Percentiles rank a stretch among this genome's conserved stretches.
These are phyloP conservation scores for Heterococcus sp. DNA, from an alignment of 108 stramenopile genomes.

Conservation along the genomic window DNA sequence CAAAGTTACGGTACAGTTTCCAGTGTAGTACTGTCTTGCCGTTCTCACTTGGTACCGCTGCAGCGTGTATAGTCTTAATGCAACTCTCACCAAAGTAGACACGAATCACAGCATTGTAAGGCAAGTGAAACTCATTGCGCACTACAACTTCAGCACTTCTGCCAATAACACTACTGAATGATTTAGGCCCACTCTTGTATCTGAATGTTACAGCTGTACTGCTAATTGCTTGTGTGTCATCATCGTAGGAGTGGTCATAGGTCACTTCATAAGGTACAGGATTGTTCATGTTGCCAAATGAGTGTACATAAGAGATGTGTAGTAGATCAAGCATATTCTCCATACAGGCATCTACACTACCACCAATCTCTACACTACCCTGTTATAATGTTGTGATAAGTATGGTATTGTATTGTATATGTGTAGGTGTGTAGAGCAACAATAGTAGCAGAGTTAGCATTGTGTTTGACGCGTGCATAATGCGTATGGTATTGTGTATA, in stretches of 20 bases:
- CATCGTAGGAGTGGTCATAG: slow-evolving; percentile 32
- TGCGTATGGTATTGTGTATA: too few relatives aligned
- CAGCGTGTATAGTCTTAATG: slow-evolving; percentile 39
- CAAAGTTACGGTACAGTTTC: slow-evolving; percentile 46
- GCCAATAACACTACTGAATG: slow-evolving; percentile 44
- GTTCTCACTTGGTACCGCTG: slow-evolving; percentile 18
- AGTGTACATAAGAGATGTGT: slow-evolving; percentile 47
- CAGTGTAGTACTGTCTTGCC: slow-evolving; percentile 28
- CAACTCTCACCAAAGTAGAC: slow-evolving; percentile 33
- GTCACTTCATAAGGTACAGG: slow-evolving; percentile 25
- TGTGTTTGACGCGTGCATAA: too few relatives aligned
- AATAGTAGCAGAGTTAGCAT: too few relatives aligned
- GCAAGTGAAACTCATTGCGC: slow-evolving; percentile 43
- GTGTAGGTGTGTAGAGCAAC: too few relatives aligned
- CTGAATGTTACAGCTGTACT: slow-evolving; percentile 24
- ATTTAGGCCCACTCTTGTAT: slow-evolving; percentile 26
- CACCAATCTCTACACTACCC: slow-evolving; percentile 31
- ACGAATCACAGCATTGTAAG: slow-evolving; percentile 37
- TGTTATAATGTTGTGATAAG: too few relatives aligned
- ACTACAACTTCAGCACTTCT: slow-evolving; percentile 38
- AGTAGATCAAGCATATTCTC: slow-evolving; percentile 51
- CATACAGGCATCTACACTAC: slow-evolving; percentile 18
- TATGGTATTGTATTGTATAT: too few relatives aligned
- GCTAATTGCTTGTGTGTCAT: slow-evolving; percentile 3
- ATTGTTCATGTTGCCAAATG: slow-evolving; percentile 44